Conservation (phyloP, 176 grass and related monocot species). For the Zea mays region Zm-B73-REFERENCE-NAM-5.0 NC_050097.1:186948001-186948500, state of each 20-base stretch:
- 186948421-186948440: conserved; percentile 93
- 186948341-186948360: conserved; percentile 92
- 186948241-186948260: conserved; percentile 64
- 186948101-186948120: conserved; percentile 85
- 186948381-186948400: conserved; percentile 68
- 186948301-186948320: conserved; percentile 86
- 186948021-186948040: conserved; percentile 74
- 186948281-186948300: conserved; percentile 67
- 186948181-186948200: conserved; percentile 86
- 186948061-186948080: conserved; percentile 80
- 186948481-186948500: conserved; percentile 92
- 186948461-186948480: conserved; percentile 98
- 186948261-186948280: conserved; percentile 56
- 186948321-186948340: conserved; percentile 82
- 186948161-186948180: conserved; percentile 97
- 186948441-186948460: conserved; percentile 83
- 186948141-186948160: conserved; percentile 86
- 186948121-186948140: conserved; percentile 84
- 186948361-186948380: conserved; percentile 77
- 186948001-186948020: conserved; percentile 89
- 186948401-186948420: conserved; percentile 90
- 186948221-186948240: conserved; percentile 48
- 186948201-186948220: conserved; percentile 96
- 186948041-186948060: conserved; percentile 82
- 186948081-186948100: conserved; percentile 90